Conservation (phyloP, 345 rosid genomes). For the Euclidium syriacum region DNA sequence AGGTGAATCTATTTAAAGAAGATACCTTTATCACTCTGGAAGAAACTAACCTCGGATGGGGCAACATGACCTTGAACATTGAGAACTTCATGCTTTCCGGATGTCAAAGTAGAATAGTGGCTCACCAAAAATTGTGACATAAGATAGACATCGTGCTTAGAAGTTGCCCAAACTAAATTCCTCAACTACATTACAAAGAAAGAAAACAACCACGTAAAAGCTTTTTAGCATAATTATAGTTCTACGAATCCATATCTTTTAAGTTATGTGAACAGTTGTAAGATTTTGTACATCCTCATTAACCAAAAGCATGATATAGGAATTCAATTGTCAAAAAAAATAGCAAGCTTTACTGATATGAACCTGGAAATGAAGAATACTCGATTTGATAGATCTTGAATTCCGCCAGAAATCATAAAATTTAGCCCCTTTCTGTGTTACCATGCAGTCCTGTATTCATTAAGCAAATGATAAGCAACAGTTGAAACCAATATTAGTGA, state of each 20-base stretch:
- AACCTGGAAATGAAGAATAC: conserved; percentile 76
- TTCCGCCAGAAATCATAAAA: conserved; percentile 64
- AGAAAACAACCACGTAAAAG: not conserved
- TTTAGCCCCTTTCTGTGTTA: conserved; percentile 44
- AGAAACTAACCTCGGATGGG: conserved; percentile 55
- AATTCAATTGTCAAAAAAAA: not conserved
- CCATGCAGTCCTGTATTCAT: conserved; percentile 45
- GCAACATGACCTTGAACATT: conserved; percentile 74
- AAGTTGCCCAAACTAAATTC: conserved; percentile 80
- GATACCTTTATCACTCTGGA: not conserved
- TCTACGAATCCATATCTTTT: not conserved
- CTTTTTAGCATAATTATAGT: not conserved
- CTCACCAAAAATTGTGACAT: conserved; percentile 56
- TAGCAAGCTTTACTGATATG: not conserved
- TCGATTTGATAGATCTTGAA: conserved; percentile 69
- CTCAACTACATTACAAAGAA: conserved; percentile 51
- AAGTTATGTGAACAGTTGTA: not conserved
- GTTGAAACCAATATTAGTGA: not conserved
- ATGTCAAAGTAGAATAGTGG: conserved; percentile 66
- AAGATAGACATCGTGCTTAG: conserved; percentile 80
- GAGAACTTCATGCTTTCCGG: conserved; percentile 48
- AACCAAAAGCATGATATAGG: not conserved
- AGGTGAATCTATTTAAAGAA: not conserved
- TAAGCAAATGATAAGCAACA: not conserved
- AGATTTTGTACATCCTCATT: not conserved